Percentiles rank a stretch among this genome's conserved stretches.
Evolutionary conservation across 805 yeast genomes (phyloP).

Genomic region (Kodamaea restingae): DNA sequence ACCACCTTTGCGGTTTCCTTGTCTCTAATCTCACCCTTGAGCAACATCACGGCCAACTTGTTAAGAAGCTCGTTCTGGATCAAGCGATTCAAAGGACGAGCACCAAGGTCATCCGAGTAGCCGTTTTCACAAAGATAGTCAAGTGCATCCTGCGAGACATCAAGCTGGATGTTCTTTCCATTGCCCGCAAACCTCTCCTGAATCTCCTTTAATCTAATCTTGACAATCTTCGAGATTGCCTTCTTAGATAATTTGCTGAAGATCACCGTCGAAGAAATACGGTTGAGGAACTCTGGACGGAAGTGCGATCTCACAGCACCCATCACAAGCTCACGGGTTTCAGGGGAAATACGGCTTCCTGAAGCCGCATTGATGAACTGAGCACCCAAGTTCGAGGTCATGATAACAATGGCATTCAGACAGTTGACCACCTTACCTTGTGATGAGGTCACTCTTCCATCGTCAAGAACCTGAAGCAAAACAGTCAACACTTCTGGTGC

Average conservation of each 20-base stretch:
- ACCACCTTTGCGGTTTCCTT: conserved; percentile 78
- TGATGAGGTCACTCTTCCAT: conserved; percentile 92
- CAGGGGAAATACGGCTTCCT: conserved; percentile 59
- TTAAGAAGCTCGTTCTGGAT: conserved; percentile 87
- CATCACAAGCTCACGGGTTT: conserved; percentile 78
- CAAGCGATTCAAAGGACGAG: conserved; percentile 90
- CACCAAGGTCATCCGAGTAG: conserved; percentile 91
- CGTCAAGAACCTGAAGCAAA: conserved; percentile 87
- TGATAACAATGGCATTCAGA: conserved; percentile 84
- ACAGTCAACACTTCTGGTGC: conserved; percentile 96
- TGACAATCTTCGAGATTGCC: conserved; percentile 89
- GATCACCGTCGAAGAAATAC: conserved; percentile 88
- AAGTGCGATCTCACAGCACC: conserved; percentile 79
- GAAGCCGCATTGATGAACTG: conserved; percentile 71
- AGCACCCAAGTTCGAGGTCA: conserved; percentile 98
- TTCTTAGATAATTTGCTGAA: conserved; percentile 89
- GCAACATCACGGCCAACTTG: conserved; percentile 79
- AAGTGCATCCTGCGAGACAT: conserved; percentile 70
- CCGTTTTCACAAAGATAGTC: conserved; percentile 83
- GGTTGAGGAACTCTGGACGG: conserved; percentile 95
- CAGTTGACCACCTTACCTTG: conserved; percentile 93
- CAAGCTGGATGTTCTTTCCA: conserved; percentile 72
- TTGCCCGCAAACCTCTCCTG: conserved; percentile 80
- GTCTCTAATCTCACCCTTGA: conserved; percentile 82
- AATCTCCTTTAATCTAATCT: conserved; percentile 77